Conservation (phyloP, 1,284 basidiomycete genomes). For the Rhodotorula sp. region DNA sequence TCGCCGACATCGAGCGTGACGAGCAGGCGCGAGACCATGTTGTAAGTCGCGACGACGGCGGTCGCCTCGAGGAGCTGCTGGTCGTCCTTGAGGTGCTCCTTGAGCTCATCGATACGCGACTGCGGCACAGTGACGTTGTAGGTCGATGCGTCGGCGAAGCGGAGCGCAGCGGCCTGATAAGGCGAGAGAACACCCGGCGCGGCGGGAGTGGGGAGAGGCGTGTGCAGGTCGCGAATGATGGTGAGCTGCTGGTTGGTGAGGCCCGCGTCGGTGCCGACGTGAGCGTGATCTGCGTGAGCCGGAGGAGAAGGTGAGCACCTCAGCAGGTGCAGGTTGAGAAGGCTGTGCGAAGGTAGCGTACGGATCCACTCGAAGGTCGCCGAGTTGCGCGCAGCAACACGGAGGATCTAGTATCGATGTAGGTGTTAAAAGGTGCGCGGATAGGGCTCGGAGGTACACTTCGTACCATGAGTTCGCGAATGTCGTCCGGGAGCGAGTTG, state of each 20-base stretch:
- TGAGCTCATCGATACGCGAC: constrained; percentile 48
- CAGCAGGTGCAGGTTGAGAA: background rate
- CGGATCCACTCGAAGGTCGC: constrained; percentile 56
- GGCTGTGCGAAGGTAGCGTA: constrained; percentile 2
- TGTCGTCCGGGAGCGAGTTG: constrained; percentile 53
- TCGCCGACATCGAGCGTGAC: constrained; percentile 54
- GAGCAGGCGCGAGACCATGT: constrained; percentile 55
- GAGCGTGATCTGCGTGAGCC: constrained; percentile 44
- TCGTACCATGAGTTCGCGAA: constrained; percentile 54
- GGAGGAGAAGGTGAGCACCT: background rate
- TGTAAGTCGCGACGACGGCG: constrained; percentile 53
- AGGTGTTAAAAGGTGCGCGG: background rate
- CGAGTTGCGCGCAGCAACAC: constrained; percentile 54
- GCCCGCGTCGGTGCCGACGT: constrained; percentile 51
- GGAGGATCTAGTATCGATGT: constrained; percentile 48
- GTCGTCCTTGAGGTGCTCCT: constrained; percentile 46
- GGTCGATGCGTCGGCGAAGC: constrained; percentile 53
- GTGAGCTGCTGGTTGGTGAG: constrained; percentile 52
- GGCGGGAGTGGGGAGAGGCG: constrained; percentile 34
- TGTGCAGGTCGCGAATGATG: constrained; percentile 50
- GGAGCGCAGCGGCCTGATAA: constrained; percentile 50
- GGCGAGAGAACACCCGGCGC: constrained; percentile 44
- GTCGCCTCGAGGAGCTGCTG: constrained; percentile 53
- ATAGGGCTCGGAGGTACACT: background rate
- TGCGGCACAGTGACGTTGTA: constrained; percentile 48